phyloP scores from a whole-genome alignment of 116 monocot species.

The Cymodocea nodosa region DNA sequence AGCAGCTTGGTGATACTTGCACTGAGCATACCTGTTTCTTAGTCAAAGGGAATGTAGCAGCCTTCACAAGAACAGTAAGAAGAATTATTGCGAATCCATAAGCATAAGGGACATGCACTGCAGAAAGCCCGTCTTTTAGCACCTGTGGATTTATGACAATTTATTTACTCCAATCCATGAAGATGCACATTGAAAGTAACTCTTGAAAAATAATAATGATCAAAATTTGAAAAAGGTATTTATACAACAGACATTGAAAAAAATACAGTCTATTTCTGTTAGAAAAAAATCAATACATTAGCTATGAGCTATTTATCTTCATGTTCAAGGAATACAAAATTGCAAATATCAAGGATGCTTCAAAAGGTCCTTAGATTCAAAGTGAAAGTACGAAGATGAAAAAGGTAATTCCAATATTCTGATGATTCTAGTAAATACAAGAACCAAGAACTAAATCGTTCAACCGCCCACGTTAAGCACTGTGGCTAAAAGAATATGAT shows the following conservation, averaged over 20 bases:
- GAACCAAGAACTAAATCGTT: too few relatives aligned
- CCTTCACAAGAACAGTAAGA: constrained; percentile 85
- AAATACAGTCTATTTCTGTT: background rate
- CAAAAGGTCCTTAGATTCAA: too few relatives aligned
- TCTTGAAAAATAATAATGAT: background rate
- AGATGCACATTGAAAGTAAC: background rate
- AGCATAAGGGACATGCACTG: constrained; percentile 82
- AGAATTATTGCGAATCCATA: constrained; percentile 98
- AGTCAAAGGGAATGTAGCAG: constrained; percentile 83
- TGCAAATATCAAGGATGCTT: background rate
- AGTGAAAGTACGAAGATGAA: too few relatives aligned
- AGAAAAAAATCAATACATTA: background rate
- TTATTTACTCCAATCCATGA: background rate
- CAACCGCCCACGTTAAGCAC: too few relatives aligned
- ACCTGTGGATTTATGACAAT: constrained; percentile 5
- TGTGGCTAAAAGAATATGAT: too few relatives aligned
- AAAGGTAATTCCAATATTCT: too few relatives aligned
- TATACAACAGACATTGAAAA: background rate
- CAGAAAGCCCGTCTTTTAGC: constrained; percentile 74
- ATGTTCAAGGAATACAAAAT: background rate
- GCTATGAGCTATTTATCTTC: background rate
- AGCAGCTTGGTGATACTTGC: background rate
- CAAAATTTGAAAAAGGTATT: background rate
- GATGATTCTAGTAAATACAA: too few relatives aligned
- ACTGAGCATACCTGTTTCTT: constrained; percentile 62